Evolutionary conservation across 768 basidiomycete species (phyloP), one percentile per base, ranked within the genome.

Genomic region (Lactarius sp.): DNA sequence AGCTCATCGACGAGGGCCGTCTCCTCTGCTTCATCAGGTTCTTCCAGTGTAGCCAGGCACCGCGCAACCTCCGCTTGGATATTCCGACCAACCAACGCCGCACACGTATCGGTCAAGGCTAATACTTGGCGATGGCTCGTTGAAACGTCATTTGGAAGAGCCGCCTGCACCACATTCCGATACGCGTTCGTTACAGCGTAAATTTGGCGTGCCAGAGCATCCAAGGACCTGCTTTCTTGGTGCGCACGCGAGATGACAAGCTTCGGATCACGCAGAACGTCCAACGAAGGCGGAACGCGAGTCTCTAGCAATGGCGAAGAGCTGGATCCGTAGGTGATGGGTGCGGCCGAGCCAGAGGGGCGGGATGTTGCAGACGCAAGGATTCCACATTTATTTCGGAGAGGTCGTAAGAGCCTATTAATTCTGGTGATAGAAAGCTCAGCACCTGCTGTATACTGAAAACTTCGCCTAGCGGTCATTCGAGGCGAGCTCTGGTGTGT

Each of bases 141-240:
- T 14, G 27, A 44, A 31, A n/a, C 44, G 10, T 63, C 56, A 3
- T 10, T 14, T 47, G 71, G 22, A 69, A 72, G 10, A 27, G 76
- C 75, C 36, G 77, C 79, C 41, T 79, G 68, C 3, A 81, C 73
- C 50, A 85, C 70, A 60, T 83, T 82, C 54, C 75, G 77, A 72
- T 84, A 87, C 56, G 79, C 79, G 64, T 82, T 81, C n/a, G 81
- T 75, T 16, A 86, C 77, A 14, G 80, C 81, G 69, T 83, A 77
- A 9, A 85, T 77, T 36, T 74, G 77, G 42, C 76, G 76, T 9
- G 83, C 78, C 36, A 83, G 73, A 58, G 81, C 78, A 37, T 75
- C 75, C 53, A 71, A 61, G 42, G 70, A 72, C 22, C 72, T 68
- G 50, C 72, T 73, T 56, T 77, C 74, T 4, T 78, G 70, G 53